Percentiles rank a stretch among this genome's conserved stretches.
phyloP scores from a whole-genome alignment of 305 asterid genomes.

The Withania somnifera region DNA sequence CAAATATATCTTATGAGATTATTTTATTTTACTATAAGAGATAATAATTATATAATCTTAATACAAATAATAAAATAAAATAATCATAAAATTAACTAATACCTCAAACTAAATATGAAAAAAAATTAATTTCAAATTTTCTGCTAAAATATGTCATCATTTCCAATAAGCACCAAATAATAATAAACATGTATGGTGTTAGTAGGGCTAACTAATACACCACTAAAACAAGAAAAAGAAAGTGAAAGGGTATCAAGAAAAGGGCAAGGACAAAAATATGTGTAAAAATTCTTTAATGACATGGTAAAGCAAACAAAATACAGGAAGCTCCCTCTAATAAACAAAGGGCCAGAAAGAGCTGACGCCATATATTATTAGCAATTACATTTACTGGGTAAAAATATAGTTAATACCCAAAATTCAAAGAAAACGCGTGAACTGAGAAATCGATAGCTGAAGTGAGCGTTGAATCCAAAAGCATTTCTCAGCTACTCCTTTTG shows the following conservation, averaged over 20 bases:
- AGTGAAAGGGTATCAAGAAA: not conserved
- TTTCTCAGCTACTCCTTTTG: not conserved
- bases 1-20: no score
- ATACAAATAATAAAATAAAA: no score
- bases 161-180: not conserved
- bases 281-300: constrained; percentile 2
- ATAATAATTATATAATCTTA: no score
- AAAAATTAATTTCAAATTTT: no score
- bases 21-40: no score
- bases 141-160: no score
- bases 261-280: no score
- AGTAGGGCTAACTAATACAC: not conserved
- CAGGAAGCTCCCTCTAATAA: not conserved
- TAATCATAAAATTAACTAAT: no score
- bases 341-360: not conserved
- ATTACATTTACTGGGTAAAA: not conserved
- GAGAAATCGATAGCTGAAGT: not conserved
- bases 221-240: not conserved
- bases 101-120: no score
- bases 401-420: not conserved
- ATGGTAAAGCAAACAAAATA: not conserved
- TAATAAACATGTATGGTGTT: not conserved
- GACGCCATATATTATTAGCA: not conserved
- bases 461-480: not conserved
- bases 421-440: not conserved